Conservation (phyloP, 208 protist species). For the Leishmania amazonensis region DNA sequence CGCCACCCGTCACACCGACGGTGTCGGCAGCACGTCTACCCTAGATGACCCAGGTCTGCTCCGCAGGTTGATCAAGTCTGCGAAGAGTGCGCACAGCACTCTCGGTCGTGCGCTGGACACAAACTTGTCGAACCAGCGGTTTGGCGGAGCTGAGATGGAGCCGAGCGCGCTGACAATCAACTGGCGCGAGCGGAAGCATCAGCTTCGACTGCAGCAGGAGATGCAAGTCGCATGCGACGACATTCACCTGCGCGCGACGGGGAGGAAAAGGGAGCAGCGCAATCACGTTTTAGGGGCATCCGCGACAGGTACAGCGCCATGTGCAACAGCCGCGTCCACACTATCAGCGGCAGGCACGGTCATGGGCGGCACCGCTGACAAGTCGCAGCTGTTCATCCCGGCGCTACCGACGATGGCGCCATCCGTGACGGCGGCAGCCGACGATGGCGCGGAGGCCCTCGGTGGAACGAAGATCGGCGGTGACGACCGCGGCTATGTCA, state of each 20-base stretch:
- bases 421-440: slow-evolving; percentile 71
- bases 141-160: slow-evolving; percentile 37
- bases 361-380: background rate
- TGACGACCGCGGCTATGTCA: slow-evolving; percentile 65
- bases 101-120: slow-evolving; percentile 67
- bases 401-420: slow-evolving; percentile 70
- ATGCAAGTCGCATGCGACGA: slow-evolving; percentile 43
- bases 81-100: slow-evolving; percentile 62
- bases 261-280: background rate
- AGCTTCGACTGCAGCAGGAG: slow-evolving; percentile 55
- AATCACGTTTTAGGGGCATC: background rate
- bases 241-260: slow-evolving; percentile 3
- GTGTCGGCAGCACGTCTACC: background rate
- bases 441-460: slow-evolving; percentile 60
- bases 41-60: slow-evolving; percentile 66
- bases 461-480: slow-evolving; percentile 60
- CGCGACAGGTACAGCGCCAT: background rate
- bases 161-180: slow-evolving; percentile 56
- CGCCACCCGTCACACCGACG: background rate
- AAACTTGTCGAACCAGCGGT: slow-evolving; percentile 41
- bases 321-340: background rate
- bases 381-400: slow-evolving; percentile 41
- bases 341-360: background rate
- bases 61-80: slow-evolving; percentile 42
- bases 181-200: slow-evolving; percentile 39